These are phyloP conservation scores for Sporothrix variecibatus DNA, from an alignment of 2,329 filamentous ascomycete genomes.

Conservation along the genomic window DNA sequence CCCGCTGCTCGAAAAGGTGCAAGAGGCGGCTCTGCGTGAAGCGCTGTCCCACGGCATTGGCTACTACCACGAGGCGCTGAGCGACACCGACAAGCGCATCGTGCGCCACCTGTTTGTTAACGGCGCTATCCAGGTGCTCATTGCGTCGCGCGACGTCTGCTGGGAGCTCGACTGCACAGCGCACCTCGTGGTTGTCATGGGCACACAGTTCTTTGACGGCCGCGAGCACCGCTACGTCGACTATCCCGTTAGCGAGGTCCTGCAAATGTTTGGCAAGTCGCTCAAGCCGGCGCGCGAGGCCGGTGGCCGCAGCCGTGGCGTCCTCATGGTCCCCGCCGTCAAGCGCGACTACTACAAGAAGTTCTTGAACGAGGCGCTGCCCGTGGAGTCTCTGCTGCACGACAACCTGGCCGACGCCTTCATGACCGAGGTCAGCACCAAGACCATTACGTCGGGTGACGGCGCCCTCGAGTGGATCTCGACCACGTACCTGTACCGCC, in stretches of 20 bases:
- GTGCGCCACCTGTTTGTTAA: conserved; percentile 89
- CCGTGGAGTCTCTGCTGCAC: conserved; percentile 91
- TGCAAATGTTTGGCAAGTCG: conserved; percentile 98
- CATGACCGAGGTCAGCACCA: conserved; percentile 94
- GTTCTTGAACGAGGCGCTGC: conserved; percentile 92
- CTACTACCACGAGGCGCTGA: conserved; percentile 95
- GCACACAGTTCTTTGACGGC: conserved; percentile 95
- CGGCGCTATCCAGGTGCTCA: conserved; percentile 83
- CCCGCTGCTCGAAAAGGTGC: conserved; percentile 77
- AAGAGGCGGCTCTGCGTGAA: conserved; percentile 84
- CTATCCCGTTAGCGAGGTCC: conserved; percentile 87
- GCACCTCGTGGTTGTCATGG: conserved; percentile 94
- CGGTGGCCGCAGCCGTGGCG: conserved; percentile 78
- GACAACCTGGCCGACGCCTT: conserved; percentile 93
- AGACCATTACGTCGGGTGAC: conserved; percentile 91
- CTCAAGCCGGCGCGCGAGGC: conserved; percentile 77
- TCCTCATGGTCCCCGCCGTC: conserved; percentile 93
- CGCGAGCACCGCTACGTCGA: conserved; percentile 96
- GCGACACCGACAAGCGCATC: conserved; percentile 85
- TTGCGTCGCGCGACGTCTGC: conserved; percentile 79
- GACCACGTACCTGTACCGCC: conserved; percentile 97
- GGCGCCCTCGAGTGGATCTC: conserved; percentile 98
- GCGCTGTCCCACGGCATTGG: conserved; percentile 91
- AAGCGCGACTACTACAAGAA: conserved; percentile 99
- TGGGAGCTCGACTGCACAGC: conserved; percentile 91